phyloP scores from a whole-genome alignment of 1,284 basidiomycete species.

The Puccinia hordei region DNA sequence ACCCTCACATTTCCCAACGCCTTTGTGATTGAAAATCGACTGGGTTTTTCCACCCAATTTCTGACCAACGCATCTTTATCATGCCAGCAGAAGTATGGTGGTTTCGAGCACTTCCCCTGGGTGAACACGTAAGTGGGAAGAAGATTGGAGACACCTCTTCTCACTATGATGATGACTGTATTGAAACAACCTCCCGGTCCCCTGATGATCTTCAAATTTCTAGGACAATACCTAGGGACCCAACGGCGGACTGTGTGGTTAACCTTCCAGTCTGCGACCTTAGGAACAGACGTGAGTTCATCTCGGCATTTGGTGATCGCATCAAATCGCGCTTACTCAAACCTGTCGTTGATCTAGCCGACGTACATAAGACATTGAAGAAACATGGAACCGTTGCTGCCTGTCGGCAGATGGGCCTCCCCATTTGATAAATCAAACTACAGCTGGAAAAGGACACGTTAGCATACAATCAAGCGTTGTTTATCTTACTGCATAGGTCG shows the following conservation, averaged over 20 bases:
- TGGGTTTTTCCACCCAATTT: conserved; percentile 46
- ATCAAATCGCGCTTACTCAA: neutral
- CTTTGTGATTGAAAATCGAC: conserved; percentile 28
- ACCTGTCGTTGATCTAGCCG: neutral
- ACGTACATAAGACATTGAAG: neutral
- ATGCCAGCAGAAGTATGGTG: conserved; percentile 47
- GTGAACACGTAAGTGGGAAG: conserved; percentile 39
- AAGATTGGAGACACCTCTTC: too few species aligned
- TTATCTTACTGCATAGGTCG: too few species aligned
- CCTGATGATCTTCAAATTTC: neutral
- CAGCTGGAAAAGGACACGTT: too few species aligned
- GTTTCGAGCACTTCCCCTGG: conserved; percentile 34
- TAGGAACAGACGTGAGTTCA: conserved; percentile 25
- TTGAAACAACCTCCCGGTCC: too few species aligned
- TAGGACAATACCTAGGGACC: conserved; percentile 40
- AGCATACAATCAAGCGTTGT: too few species aligned
- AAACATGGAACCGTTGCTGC: conserved; percentile 33
- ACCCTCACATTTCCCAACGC: conserved; percentile 21
- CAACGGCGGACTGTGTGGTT: conserved; percentile 34
- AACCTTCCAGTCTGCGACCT: conserved; percentile 49
- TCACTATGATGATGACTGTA: too few species aligned
- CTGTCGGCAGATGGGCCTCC: conserved; percentile 38
- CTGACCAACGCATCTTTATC: conserved; percentile 38
- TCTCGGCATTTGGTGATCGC: too few species aligned
- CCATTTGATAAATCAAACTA: conserved; percentile 36